A percentile compares a stretch with the other conserved stretches of the same genome.
phyloP scores from a whole-genome alignment of 2,329 filamentous ascomycete genomes.

The Sclerotinia subarctica region DNA sequence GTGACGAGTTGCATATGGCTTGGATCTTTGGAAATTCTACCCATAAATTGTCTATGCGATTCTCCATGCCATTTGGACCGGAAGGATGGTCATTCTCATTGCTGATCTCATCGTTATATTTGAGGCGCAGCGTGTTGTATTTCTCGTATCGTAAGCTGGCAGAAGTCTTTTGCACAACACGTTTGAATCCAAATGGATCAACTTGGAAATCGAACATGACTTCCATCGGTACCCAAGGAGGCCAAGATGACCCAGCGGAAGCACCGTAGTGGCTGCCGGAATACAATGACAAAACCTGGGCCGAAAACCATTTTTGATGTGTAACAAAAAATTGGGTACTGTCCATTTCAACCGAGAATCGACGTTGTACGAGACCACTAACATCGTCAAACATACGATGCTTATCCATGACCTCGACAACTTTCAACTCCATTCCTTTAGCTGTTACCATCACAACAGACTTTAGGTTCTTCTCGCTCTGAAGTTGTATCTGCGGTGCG shows the following conservation, averaged over 20 bases:
- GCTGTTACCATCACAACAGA: slow-evolving; percentile 95
- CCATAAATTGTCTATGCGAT: slow-evolving; percentile 92
- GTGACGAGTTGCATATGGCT: slow-evolving; percentile 93
- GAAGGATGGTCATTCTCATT: slow-evolving; percentile 54
- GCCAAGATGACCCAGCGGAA: slow-evolving; percentile 82
- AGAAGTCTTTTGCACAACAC: slow-evolving; percentile 94
- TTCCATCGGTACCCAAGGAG: slow-evolving; percentile 96
- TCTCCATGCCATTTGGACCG: slow-evolving; percentile 60
- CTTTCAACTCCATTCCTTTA: slow-evolving; percentile 97
- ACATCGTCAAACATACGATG: slow-evolving; percentile 87
- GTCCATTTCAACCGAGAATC: slow-evolving; percentile 94
- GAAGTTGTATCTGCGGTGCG: slow-evolving; percentile 94
- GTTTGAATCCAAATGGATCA: slow-evolving; percentile 95
- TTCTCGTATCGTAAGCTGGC: slow-evolving; percentile 95
- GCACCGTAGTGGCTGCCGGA: slow-evolving; percentile 91
- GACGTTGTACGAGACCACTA: slow-evolving; percentile 89
- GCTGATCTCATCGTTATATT: slow-evolving; percentile 87
- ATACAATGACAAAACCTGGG: slow-evolving; percentile 85
- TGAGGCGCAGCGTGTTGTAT: slow-evolving; percentile 93
- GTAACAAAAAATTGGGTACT: slow-evolving; percentile 98
- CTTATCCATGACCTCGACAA: slow-evolving; percentile 97
- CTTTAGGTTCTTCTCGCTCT: slow-evolving; percentile 97
- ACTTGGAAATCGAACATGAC: slow-evolving; percentile 96
- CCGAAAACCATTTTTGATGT: slow-evolving; percentile 84
- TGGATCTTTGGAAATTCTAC: slow-evolving; percentile 93